These are phyloP conservation scores for Purshia tridentata DNA, from an alignment of 306 rosid genomes.

Conservation along the genomic window DNA sequence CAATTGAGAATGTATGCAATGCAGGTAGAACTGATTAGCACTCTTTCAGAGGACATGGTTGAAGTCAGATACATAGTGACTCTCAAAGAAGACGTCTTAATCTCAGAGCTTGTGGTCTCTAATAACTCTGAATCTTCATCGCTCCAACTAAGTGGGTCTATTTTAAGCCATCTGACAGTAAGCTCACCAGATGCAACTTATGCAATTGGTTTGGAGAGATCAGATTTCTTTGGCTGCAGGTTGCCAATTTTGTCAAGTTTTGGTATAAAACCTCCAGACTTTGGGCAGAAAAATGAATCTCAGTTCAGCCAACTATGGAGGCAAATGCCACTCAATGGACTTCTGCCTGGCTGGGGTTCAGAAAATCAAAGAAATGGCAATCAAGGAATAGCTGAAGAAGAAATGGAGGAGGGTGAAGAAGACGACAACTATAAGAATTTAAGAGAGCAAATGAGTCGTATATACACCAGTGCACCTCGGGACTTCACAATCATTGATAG, in stretches of 20 bases:
- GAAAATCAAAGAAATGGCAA: conserved; percentile 20
- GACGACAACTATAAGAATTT: conserved; percentile 59
- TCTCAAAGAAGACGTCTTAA: conserved; percentile 51
- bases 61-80: conserved; percentile 64
- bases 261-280: conserved; percentile 52
- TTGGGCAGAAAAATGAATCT: conserved; percentile 25
- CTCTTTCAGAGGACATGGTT: conserved; percentile 38
- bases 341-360: conserved; percentile 39
- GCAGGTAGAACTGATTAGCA: conserved; percentile 69
- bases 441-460: conserved; percentile 46
- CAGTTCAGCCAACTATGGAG: conserved; percentile 40
- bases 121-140: conserved; percentile 57
- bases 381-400: conserved; percentile 34
- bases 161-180: conserved; percentile 74
- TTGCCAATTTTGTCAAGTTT: conserved; percentile 55
- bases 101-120: conserved; percentile 53
- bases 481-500: conserved; percentile 71
- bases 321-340: conserved; percentile 29
- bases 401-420: conserved; percentile 53
- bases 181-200: conserved; percentile 88
- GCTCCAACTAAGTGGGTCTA: conserved; percentile 54
- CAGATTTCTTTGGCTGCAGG: conserved; percentile 39
- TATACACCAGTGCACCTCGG: conserved; percentile 74
- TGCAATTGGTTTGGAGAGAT: conserved; percentile 75
- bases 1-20: background rate